These are phyloP conservation scores for Lepiota venenata DNA, from an alignment of 768 basidiomycete genomes.

Conservation along the genomic window DNA sequence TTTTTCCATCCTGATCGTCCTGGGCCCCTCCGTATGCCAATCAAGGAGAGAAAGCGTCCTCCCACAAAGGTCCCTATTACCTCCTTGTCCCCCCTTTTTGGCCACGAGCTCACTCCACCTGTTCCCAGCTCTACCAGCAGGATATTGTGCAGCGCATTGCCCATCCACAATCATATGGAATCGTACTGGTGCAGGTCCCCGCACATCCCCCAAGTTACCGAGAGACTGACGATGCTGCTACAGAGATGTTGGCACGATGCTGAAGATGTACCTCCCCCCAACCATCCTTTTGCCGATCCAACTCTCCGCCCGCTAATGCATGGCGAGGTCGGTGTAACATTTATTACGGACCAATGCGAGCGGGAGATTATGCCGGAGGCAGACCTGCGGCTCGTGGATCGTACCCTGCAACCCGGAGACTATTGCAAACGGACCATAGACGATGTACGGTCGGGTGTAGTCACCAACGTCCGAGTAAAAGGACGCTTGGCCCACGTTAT, in stretches of 20 bases:
- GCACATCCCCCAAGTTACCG: neutral
- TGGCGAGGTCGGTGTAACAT: constrained; percentile 84
- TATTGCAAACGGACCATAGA: constrained; percentile 77
- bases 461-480: constrained; percentile 58
- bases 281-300: constrained; percentile 49
- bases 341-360: constrained; percentile 43
- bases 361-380: constrained; percentile 74
- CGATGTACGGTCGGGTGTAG: constrained; percentile 72
- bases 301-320: constrained; percentile 70
- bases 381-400: constrained; percentile 68
- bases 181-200: constrained; percentile 57
- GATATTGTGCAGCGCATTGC: constrained; percentile 56
- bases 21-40: constrained; percentile 7
- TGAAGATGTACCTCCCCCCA: constrained; percentile 57
- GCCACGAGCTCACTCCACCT: neutral
- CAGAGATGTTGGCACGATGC: constrained; percentile 91
- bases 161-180: constrained; percentile 43
- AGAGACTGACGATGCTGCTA: neutral
- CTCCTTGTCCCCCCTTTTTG: neutral
- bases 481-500: constrained; percentile 77
- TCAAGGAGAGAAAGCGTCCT: neutral
- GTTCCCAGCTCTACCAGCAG: constrained; percentile 57
- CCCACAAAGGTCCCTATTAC: constrained; percentile 1
- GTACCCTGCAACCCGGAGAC: constrained; percentile 76
- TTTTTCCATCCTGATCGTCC: neutral